A percentile compares a stretch with the other conserved stretches of the same genome.
phyloP scores from a whole-genome alignment of 2,329 filamentous ascomycete species.

The Cladosporium velox region DNA sequence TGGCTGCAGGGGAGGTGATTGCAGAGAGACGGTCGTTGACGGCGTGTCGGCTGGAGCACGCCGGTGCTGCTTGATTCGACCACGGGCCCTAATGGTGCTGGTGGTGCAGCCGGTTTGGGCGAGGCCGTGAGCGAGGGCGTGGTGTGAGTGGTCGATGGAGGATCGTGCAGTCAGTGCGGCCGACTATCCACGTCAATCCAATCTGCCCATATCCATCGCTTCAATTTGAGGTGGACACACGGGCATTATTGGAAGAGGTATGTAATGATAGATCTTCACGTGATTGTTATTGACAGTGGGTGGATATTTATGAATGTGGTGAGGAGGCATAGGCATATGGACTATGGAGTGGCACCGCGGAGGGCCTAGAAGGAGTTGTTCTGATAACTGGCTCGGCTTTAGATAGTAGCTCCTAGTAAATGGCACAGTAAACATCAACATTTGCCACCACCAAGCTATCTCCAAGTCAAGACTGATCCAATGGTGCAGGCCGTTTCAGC shows the following conservation, averaged over 20 bases:
- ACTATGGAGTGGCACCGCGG: not conserved
- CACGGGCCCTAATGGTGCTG: conserved; percentile 3
- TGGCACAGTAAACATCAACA: not conserved
- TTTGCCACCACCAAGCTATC: not conserved
- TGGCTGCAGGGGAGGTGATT: conserved; percentile 20
- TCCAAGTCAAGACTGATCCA: not conserved
- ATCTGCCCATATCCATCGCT: conserved; percentile 11
- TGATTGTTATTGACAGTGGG: not conserved
- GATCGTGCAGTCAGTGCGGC: conserved; percentile 19
- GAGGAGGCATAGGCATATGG: too few relatives aligned
- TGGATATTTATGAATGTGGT: not conserved
- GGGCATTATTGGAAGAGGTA: not conserved
- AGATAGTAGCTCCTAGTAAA: not conserved
- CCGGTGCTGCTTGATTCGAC: conserved; percentile 20
- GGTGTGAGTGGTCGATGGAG: conserved; percentile 12
- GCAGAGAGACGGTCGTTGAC: conserved; percentile 17
- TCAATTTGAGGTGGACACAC: conserved; percentile 9
- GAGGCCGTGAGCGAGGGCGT: conserved; percentile 6
- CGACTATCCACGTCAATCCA: conserved; percentile 17
- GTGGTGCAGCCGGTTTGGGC: conserved; percentile 13
- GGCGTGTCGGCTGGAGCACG: conserved; percentile 13
- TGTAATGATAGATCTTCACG: not conserved
- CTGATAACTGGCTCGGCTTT: too few relatives aligned
- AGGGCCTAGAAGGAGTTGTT: not conserved
- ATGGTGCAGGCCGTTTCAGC: conserved; percentile 11